phyloP scores from a whole-genome alignment of 2,329 filamentous ascomycete species.

The Trichoderma cornu-damae region DNA sequence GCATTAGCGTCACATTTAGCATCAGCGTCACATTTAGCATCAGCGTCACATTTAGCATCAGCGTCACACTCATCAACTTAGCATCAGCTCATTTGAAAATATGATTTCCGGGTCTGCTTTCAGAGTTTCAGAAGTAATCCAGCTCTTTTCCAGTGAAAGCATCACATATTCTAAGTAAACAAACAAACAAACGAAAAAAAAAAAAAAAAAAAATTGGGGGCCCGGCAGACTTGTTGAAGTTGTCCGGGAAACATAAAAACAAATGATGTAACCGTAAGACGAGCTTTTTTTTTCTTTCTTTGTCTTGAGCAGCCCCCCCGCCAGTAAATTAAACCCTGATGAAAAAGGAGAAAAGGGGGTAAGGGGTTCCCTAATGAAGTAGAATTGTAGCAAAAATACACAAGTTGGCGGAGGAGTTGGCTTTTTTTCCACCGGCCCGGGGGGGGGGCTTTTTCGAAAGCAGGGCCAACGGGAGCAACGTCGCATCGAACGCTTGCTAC shows the following conservation, averaged over 20 bases:
- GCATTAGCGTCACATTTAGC: not conserved
- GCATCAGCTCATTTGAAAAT: too few species aligned
- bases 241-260: not conserved
- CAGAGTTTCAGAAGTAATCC: not conserved
- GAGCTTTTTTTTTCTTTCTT: not conserved
- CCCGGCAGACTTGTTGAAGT: not conserved
- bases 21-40: not conserved
- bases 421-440: not conserved
- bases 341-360: too few species aligned
- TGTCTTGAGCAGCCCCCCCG: too few species aligned
- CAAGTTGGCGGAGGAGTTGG: not conserved
- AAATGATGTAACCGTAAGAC: not conserved
- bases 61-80: too few species aligned
- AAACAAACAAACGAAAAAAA: not conserved
- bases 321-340: too few species aligned
- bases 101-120: not conserved
- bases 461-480: not conserved
- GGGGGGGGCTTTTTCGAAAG: not conserved
- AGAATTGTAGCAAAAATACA: not conserved
- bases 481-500: not conserved
- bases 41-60: not conserved
- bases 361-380: not conserved
- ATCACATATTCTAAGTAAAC: constrained; percentile 12
- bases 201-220: not conserved
- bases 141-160: not conserved